phyloP scores from a whole-genome alignment of 2,329 filamentous ascomycete species.

The Hymenoscyphus albidus region DNA sequence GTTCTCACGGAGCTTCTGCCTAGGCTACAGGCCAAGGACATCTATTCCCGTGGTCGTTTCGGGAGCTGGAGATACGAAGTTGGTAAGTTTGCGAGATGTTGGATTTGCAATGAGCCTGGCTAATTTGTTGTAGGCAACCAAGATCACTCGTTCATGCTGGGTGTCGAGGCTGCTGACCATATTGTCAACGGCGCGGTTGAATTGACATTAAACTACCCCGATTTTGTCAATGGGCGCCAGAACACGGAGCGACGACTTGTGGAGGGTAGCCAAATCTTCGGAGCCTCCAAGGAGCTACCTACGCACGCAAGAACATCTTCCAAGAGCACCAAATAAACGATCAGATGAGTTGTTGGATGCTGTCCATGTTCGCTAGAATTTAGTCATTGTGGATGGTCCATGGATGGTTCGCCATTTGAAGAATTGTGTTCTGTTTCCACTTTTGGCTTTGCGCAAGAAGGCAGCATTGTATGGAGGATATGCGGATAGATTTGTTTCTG shows the following conservation, averaged over 20 bases:
- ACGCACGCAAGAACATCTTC: constrained; percentile 34
- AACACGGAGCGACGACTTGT: constrained; percentile 39
- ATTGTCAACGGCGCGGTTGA: constrained; percentile 70
- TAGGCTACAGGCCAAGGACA: constrained; percentile 85
- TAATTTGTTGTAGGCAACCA: constrained; percentile 7
- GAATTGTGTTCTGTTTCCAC: background rate
- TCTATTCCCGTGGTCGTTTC: constrained; percentile 94
- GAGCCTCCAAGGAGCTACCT: constrained; percentile 28
- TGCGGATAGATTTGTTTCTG: background rate
- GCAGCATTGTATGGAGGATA: background rate
- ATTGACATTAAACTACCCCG: constrained; percentile 73
- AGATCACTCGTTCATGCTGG: constrained; percentile 75
- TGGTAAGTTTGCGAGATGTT: constrained; percentile 47
- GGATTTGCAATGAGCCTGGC: background rate
- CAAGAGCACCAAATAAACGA: constrained; percentile 35
- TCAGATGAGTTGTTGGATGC: background rate
- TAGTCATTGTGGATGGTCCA: background rate
- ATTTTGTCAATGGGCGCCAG: constrained; percentile 61
- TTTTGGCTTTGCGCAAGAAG: background rate
- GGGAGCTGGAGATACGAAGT: constrained; percentile 98
- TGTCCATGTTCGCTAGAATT: background rate
- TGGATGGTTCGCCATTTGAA: background rate
- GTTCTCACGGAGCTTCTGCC: constrained; percentile 90
- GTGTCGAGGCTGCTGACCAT: constrained; percentile 70
- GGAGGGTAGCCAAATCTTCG: constrained; percentile 36